These are phyloP conservation scores for Panicum miliaceum DNA, from an alignment of 176 grass and related monocot genomes.

Conservation along the genomic window DNA sequence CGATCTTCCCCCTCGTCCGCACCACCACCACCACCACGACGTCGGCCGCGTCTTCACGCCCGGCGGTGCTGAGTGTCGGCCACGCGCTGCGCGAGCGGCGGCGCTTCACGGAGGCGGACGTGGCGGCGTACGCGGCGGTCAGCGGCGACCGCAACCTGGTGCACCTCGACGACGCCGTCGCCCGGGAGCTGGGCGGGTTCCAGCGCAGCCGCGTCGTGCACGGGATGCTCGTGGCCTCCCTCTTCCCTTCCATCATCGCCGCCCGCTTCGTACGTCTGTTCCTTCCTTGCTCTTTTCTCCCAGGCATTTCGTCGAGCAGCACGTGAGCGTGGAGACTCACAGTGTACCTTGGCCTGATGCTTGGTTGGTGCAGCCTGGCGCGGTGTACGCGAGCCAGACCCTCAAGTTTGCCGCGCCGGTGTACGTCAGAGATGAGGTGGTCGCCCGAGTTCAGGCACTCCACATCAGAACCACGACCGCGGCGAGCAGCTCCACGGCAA, in stretches of 20 bases:
- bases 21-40: neutral
- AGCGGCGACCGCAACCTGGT: slow-evolving; percentile 74
- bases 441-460: slow-evolving; percentile 57
- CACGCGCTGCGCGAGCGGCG: slow-evolving; percentile 43
- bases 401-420: slow-evolving; percentile 66
- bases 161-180: slow-evolving; percentile 58
- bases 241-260: slow-evolving; percentile 75
- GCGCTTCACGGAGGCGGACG: slow-evolving; percentile 62
- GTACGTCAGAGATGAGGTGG: slow-evolving; percentile 60
- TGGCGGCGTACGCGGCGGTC: slow-evolving; percentile 54
- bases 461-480: slow-evolving; percentile 13
- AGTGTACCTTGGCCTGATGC: neutral
- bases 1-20: neutral
- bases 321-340: neutral
- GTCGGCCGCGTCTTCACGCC: neutral
- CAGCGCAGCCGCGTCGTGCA: slow-evolving; percentile 66
- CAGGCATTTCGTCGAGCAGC: slow-evolving; percentile 50
- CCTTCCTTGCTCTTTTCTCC: neutral
- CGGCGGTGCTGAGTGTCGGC: slow-evolving; percentile 43
- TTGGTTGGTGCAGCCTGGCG: slow-evolving; percentile 54
- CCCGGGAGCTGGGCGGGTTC: slow-evolving; percentile 50
- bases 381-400: slow-evolving; percentile 54
- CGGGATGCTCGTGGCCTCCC: slow-evolving; percentile 77
- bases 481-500: neutral
- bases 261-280: slow-evolving; percentile 50